phyloP scores from a whole-genome alignment of 1,139 yeast genomes.

The Arxiozyma slooffiae region DNA sequence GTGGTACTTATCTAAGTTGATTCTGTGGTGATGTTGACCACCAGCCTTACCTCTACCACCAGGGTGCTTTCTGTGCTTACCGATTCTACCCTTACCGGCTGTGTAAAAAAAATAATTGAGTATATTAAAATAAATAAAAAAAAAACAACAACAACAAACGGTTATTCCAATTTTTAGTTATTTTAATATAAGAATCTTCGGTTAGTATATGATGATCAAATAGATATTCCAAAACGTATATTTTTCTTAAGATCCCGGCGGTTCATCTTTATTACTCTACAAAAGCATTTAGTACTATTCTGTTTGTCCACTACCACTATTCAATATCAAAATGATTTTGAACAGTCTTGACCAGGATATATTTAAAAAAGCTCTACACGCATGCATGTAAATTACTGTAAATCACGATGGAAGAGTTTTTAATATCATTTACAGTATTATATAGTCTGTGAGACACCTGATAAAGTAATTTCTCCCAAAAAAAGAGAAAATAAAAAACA shows the following conservation, averaged over 20 bases:
- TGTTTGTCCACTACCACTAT: neutral
- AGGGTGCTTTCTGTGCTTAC: constrained; percentile 99
- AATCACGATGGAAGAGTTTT: constrained; percentile 8
- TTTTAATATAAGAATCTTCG: neutral
- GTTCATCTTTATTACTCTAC: neutral
- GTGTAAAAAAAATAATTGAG: constrained; percentile 15
- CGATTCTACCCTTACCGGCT: constrained; percentile 99
- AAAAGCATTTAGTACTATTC: neutral
- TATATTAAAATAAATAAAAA: constrained; percentile 9
- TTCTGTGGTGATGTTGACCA: constrained; percentile 99
- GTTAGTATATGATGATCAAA: constrained; percentile 1
- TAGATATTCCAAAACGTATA: neutral
- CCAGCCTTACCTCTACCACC: constrained; percentile 99
- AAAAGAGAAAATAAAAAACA: neutral
- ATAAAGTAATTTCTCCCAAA: neutral
- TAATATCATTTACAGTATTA: neutral
- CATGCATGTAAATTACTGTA: neutral
- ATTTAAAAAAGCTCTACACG: neutral
- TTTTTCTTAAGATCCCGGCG: neutral
- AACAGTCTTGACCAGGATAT: neutral
- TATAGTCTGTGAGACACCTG: neutral
- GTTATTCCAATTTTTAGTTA: no score
- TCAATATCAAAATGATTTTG: neutral
- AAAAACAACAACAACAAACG: neutral
- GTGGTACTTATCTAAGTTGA: constrained; percentile 98